Base-by-base conservation (phyloP, 345 rosid genomes). In the Cardamine resedifolia region DNA sequence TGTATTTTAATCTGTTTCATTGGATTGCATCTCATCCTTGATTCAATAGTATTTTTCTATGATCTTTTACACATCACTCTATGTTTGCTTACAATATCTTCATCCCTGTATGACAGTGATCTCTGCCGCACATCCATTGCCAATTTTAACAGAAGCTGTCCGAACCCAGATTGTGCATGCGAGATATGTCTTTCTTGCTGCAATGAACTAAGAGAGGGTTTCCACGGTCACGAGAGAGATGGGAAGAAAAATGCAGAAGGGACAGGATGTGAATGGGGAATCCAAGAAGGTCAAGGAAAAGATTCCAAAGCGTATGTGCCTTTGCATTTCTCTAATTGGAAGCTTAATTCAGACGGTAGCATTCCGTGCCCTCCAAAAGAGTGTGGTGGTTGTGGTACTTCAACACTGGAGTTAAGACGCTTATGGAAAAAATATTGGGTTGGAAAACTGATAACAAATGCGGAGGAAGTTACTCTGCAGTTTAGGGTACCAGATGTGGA, bases 181-280 rank as follows among this genome's bases (percentile, higher is more conserved):
- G 93, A 86, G 68, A 82, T 84, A 58, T 88, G 93, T 56, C 83
- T 88, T 47, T 47, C 26, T 31, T 88, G 92, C 73, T 88, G 92
- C 67, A 67, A 69, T 34, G 92, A 88, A 73, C 77, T 87, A 57
- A 78, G 70, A 82, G 85, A 21, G 4, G 65, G 71, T 31, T 85
- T 64, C 81, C 70, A 55, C 70, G 58, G 18, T 31, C 65, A 10
- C 38, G 49, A 53, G 43, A 78, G 58, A 41, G 75, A 36, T 83
- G 93, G 26, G 16, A 27, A 16, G 10, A n/a, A 31, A 49, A 36
- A 50, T 50, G 41, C 19, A 36, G 41, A 59, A 28, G 49, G 21
- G 43, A 18, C 39, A n/a, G 62, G 26, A 45, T 9, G 6, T 47
- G 66, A 58, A 4, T 38, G 24, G 7, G 5, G 2, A 66, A 11